A percentile compares a stretch with the other conserved stretches of the same genome.
Evolutionary conservation across 768 basidiomycete genomes (phyloP).

Genomic region (Russula abietina): DNA sequence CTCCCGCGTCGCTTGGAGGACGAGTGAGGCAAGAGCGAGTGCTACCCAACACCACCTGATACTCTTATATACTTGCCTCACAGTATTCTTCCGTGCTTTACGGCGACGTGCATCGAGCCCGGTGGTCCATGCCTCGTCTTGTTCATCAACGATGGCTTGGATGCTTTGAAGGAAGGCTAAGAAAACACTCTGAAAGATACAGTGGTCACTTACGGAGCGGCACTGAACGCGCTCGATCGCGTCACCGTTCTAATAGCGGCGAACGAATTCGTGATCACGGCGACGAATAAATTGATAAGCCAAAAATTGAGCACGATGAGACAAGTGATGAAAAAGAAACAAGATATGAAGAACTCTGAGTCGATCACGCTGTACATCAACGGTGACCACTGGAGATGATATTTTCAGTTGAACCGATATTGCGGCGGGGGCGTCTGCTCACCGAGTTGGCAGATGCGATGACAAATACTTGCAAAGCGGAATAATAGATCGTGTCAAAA

Average conservation of each 20-base stretch:
- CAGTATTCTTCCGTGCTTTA: conserved; percentile 38
- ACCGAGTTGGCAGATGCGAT: conserved; percentile 76
- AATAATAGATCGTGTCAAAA: conserved; percentile 84
- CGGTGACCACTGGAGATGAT: conserved; percentile 54
- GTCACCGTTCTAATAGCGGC: conserved; percentile 82
- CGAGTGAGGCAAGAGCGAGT: conserved; percentile 64
- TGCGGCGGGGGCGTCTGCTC: conserved; percentile 29
- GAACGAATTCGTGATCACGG: conserved; percentile 94
- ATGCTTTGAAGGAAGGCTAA: conserved; percentile 30
- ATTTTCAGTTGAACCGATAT: conserved; percentile 14
- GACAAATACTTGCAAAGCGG: conserved; percentile 78
- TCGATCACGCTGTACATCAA: conserved; percentile 89
- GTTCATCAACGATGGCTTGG: conserved; percentile 43
- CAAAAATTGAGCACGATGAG: conserved; percentile 89
- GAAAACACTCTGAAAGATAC: neutral
- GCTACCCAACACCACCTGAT: conserved; percentile 71
- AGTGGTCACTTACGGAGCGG: conserved; percentile 51
- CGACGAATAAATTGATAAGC: conserved; percentile 90
- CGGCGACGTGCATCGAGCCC: conserved; percentile 39
- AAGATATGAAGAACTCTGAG: conserved; percentile 83
- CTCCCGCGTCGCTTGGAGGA: conserved; percentile 63
- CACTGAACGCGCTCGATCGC: conserved; percentile 87
- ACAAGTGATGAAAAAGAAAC: conserved; percentile 78
- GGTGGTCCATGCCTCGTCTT: conserved; percentile 56
- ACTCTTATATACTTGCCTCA: conserved; percentile 51